phyloP scores from a whole-genome alignment of 2,329 filamentous ascomycete genomes.

The Colletotrichum neosansevieriae region DNA sequence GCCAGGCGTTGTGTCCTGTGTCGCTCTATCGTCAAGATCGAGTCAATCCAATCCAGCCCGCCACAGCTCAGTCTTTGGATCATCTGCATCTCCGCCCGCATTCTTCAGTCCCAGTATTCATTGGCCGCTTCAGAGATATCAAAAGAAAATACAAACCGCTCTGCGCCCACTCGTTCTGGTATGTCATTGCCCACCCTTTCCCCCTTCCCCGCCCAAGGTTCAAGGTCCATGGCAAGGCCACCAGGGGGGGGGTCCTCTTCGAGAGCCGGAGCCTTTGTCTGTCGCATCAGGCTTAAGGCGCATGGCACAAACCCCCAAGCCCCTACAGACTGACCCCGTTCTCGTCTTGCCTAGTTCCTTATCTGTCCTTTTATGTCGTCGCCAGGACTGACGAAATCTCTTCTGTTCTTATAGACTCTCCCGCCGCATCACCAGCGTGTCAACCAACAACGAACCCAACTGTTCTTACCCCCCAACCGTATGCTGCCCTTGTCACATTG shows the following conservation, averaged over 20 bases:
- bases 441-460: conserved; percentile 14
- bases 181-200: conserved; percentile 44
- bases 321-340: conserved; percentile 16
- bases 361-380: conserved; percentile 4
- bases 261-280: conserved; percentile 33
- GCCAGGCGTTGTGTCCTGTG: conserved; percentile 36
- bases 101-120: conserved; percentile 55
- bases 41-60: conserved; percentile 34
- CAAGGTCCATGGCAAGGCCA: conserved; percentile 19
- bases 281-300: conserved; percentile 29
- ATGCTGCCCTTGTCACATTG: conserved; percentile 18
- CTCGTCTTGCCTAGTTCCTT: conserved; percentile 12
- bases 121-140: conserved; percentile 53
- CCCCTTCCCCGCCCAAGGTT: conserved; percentile 30
- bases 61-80: conserved; percentile 41
- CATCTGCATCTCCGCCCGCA: conserved; percentile 50
- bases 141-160: conserved; percentile 38
- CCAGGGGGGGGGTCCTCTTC: conserved; percentile 10
- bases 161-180: conserved; percentile 52
- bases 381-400: conserved; percentile 26
- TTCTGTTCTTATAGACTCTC: conserved; percentile 36
- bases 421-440: conserved; percentile 23
- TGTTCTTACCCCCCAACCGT: conserved; percentile 18
- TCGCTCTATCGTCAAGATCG: conserved; percentile 37
- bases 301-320: conserved; percentile 17